Evolutionary conservation across 2,329 filamentous ascomycete genomes (phyloP).

Genomic region (Leptodontidium sp.): DNA sequence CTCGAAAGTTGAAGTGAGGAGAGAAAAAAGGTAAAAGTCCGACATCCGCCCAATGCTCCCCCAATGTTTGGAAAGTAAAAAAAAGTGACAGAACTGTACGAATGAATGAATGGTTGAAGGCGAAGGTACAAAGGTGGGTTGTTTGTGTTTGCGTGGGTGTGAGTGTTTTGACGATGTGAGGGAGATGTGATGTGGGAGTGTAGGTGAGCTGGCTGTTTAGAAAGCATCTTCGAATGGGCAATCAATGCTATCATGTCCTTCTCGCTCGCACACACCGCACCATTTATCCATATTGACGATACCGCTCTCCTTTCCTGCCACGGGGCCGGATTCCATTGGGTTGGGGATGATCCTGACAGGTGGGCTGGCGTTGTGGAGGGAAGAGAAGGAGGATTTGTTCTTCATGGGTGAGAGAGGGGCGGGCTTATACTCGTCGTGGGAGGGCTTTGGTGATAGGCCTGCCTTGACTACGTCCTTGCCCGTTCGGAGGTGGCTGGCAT

Average conservation of each 20-base stretch:
- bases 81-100: background rate
- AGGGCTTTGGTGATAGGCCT: slow-evolving; percentile 49
- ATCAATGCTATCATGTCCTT: slow-evolving; percentile 95
- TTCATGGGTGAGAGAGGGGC: slow-evolving; percentile 62
- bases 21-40: background rate
- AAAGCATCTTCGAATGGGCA: slow-evolving; percentile 90
- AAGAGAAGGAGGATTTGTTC: slow-evolving; percentile 48
- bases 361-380: slow-evolving; percentile 47
- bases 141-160: background rate
- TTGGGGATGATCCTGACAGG: slow-evolving; percentile 64
- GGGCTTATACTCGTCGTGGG: slow-evolving; percentile 57
- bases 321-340: slow-evolving; percentile 70
- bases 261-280: slow-evolving; percentile 95
- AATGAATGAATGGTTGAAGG: slow-evolving; percentile 7
- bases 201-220: slow-evolving; percentile 45
- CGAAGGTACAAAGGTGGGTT: background rate
- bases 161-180: background rate
- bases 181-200: background rate
- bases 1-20: slow-evolving; percentile 26
- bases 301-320: slow-evolving; percentile 81
- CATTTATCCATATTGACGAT: slow-evolving; percentile 87
- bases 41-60: slow-evolving; percentile 35
- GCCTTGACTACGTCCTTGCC: slow-evolving; percentile 52
- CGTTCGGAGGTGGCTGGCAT: slow-evolving; percentile 38
- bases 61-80: slow-evolving; percentile 11